Evolutionary conservation across 2,329 filamentous ascomycete genomes (phyloP).

Genomic region (Geosmithia morbida): DNA sequence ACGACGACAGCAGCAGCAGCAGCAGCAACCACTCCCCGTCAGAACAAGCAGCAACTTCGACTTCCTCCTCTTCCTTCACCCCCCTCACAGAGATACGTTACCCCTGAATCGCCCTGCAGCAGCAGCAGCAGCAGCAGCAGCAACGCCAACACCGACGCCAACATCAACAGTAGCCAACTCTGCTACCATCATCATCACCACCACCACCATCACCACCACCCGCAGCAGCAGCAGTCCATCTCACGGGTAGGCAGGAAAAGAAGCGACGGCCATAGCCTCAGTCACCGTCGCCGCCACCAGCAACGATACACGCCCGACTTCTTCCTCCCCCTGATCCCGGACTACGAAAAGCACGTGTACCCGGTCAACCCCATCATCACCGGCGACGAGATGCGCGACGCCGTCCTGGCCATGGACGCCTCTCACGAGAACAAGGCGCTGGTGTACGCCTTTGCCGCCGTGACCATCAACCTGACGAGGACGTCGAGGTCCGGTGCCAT

Average conservation of each 20-base stretch:
- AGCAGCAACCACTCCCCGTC: background rate
- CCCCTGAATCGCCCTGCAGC: background rate
- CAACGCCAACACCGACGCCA: background rate
- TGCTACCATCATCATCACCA: conserved; percentile 1
- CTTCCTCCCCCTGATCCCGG: conserved; percentile 16
- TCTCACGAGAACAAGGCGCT: conserved; percentile 18
- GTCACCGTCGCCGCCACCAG: background rate
- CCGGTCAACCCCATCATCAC: conserved; percentile 20
- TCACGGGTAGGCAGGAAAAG: background rate
- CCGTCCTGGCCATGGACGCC: conserved; percentile 17
- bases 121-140: background rate
- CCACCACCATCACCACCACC: background rate
- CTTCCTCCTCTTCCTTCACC: background rate
- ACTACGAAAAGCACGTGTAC: conserved; percentile 20
- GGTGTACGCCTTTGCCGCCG: conserved; percentile 18
- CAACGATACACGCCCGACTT: conserved; percentile 10
- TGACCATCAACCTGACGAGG: conserved; percentile 20
- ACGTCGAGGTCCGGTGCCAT: conserved; percentile 11
- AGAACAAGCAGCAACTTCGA: background rate
- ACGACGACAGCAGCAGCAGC: conserved; percentile 1
- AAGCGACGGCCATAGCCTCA: background rate
- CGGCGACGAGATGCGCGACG: conserved; percentile 12
- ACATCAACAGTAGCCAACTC: background rate
- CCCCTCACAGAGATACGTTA: background rate
- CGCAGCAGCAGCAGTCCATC: background rate